Conservation (phyloP, 2,329 filamentous ascomycete genomes). For the Pestalotiopsis sp. region DNA sequence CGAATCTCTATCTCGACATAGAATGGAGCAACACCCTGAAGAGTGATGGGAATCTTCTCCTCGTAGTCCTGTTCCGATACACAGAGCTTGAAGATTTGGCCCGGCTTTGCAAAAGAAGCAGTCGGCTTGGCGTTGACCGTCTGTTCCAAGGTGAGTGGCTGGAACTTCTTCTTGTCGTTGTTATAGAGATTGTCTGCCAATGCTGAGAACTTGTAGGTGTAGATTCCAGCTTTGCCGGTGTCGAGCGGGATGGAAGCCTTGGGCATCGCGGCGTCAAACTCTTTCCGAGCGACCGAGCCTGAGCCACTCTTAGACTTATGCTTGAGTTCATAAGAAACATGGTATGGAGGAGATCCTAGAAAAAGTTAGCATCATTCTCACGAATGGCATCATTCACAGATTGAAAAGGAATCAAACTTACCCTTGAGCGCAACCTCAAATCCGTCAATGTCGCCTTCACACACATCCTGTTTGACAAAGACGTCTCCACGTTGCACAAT, state of each 20-base stretch:
- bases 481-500: slow-evolving; percentile 53
- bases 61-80: slow-evolving; percentile 80
- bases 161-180: slow-evolving; percentile 66
- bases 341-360: slow-evolving; percentile 76
- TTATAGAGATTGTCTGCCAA: slow-evolving; percentile 87
- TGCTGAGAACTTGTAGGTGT: slow-evolving; percentile 83
- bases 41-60: slow-evolving; percentile 83
- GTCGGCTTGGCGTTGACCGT: slow-evolving; percentile 82
- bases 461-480: slow-evolving; percentile 79
- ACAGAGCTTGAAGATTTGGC: slow-evolving; percentile 95
- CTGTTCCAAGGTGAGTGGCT: slow-evolving; percentile 74
- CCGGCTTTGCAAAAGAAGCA: slow-evolving; percentile 80
- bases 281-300: slow-evolving; percentile 66
- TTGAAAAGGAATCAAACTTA: slow-evolving; percentile 38
- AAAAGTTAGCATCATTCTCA: slow-evolving; percentile 13
- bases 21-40: slow-evolving; percentile 86
- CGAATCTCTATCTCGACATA: slow-evolving; percentile 90
- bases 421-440: slow-evolving; percentile 82
- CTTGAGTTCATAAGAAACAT: slow-evolving; percentile 78
- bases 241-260: slow-evolving; percentile 84
- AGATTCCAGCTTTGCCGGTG: slow-evolving; percentile 78
- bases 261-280: slow-evolving; percentile 76
- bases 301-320: slow-evolving; percentile 71
- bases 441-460: slow-evolving; percentile 90
- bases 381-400: neutral